Base-by-base conservation (phyloP, 2,329 filamentous ascomycete species). In the Ophiocordyceps camponoti-saundersi region DNA sequence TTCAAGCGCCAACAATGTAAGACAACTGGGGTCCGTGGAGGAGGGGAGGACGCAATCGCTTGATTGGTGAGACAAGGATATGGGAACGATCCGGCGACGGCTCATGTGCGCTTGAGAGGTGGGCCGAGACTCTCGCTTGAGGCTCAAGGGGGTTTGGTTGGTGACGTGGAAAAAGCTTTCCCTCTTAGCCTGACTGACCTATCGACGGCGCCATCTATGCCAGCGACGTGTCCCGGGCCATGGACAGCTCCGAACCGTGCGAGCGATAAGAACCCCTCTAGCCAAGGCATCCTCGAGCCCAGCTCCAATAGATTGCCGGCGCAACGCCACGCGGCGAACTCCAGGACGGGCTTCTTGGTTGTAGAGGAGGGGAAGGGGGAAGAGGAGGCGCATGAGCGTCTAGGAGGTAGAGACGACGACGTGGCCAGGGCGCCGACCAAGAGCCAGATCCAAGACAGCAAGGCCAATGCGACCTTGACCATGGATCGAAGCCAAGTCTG, bases 241-340 rank as follows among this genome's bases (percentile, higher is more conserved):
- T 72, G 70, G 58, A 90, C 65, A 57, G 80, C 73, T 54, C 79
- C 72, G 71, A 84, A 81, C 65, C 92, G 86, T 54, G 82, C 62
- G 63, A 95, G 75, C 48, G 84, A 83, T 50, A 92, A 62, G 54
- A 77, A 68, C 59, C 86, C 86, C 59, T 72, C 73, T 48, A 95
- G 73, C 90, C 90, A 96, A 52, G 90, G 90, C 87, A 95, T 94
- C 63, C 87, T 84, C 53, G 69, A 64, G 54, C 82, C 72, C 59
- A 95, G 65, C 69, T 88, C 80, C 54, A 88, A 65, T 51, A 94
- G 64, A 61, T 78, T 80, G 51, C 79, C 80, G 48, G 82, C 62
- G 64, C 84, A 85, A 56, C 79, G 71, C 80, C 85, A 95, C 46
- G 86, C 61, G 56, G 76, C 78, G 72, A 92, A 95, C 53, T 75